Conservation (phyloP, 2,329 filamentous ascomycete species). For the Endoconidiophora polonica region DNA sequence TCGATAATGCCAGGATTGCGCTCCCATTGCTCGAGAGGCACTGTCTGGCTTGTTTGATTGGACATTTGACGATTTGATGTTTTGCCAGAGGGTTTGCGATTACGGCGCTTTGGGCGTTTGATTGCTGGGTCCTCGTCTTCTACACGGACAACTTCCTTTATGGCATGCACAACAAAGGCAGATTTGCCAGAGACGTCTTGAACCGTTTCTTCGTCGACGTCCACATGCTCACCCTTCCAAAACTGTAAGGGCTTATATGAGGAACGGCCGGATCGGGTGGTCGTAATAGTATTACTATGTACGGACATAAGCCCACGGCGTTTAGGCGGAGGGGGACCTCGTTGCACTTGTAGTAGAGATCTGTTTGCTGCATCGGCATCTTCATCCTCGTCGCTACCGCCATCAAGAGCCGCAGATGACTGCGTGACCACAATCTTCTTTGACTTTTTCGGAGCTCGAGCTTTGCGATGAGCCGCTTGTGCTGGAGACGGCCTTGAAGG, state of each 20-base stretch:
- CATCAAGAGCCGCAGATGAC: not conserved
- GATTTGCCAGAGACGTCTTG: constrained; percentile 18
- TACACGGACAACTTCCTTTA: constrained; percentile 63
- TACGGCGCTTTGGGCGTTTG: constrained; percentile 18
- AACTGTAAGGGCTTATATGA: constrained; percentile 65
- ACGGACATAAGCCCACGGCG: constrained; percentile 36
- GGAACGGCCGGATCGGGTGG: constrained; percentile 59
- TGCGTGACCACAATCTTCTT: not conserved
- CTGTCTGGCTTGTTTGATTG: constrained; percentile 33
- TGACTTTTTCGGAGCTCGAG: not conserved
- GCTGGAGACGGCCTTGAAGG: constrained; percentile 6
- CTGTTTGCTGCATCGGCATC: constrained; percentile 28
- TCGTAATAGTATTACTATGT: constrained; percentile 34
- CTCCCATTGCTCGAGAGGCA: constrained; percentile 55
- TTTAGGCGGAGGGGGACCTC: constrained; percentile 38
- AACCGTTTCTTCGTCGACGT: constrained; percentile 46
- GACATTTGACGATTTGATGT: constrained; percentile 16
- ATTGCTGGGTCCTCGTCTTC: constrained; percentile 34
- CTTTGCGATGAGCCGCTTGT: constrained; percentile 1
- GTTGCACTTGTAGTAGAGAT: constrained; percentile 31
- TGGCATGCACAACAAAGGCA: constrained; percentile 42
- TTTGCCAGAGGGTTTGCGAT: not conserved
- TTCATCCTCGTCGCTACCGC: constrained; percentile 14
- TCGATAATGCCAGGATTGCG: constrained; percentile 43
- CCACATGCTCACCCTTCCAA: constrained; percentile 71